phyloP scores from a whole-genome alignment of 352 stramenopile species.

The Globisporangium cylindrosporum region DNA sequence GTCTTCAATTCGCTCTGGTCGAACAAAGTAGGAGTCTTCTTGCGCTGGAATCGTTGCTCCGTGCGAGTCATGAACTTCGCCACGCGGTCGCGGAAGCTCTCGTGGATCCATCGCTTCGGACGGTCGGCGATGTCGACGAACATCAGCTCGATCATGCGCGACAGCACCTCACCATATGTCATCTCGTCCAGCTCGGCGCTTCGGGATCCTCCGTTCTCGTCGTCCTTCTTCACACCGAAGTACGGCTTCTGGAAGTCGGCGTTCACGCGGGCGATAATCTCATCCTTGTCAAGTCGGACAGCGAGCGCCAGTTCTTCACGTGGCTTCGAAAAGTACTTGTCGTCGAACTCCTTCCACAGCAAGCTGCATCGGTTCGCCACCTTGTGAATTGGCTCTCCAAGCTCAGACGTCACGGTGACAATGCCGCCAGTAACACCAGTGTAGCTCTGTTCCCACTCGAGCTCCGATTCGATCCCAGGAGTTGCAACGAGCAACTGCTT shows the following conservation, averaged over 20 bases:
- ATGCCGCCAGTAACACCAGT: conserved; percentile 61
- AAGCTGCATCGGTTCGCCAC: conserved; percentile 73
- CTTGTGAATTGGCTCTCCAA: conserved; percentile 86
- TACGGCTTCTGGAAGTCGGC: conserved; percentile 89
- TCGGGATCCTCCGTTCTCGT: conserved; percentile 22
- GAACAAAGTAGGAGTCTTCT: conserved; percentile 29
- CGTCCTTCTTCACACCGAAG: conserved; percentile 66
- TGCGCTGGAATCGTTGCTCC: conserved; percentile 63
- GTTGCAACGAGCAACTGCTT: conserved; percentile 86
- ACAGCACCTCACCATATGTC: conserved; percentile 79
- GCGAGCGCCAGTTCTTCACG: conserved; percentile 66
- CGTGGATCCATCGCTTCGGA: conserved; percentile 75
- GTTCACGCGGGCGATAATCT: conserved; percentile 80
- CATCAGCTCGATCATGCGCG: conserved; percentile 75
- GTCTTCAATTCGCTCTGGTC: conserved; percentile 39
- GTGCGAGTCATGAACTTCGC: conserved; percentile 68
- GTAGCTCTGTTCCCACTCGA: conserved; percentile 82
- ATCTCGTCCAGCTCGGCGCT: conserved; percentile 77
- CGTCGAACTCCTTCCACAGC: conserved; percentile 83
- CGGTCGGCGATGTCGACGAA: conserved; percentile 52
- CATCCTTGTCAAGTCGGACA: conserved; percentile 66
- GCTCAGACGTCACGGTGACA: conserved; percentile 80
- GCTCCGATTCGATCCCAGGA: conserved; percentile 62
- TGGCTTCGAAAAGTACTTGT: conserved; percentile 82
- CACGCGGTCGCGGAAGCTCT: conserved; percentile 65